phyloP scores from a whole-genome alignment of 2,329 filamentous ascomycete genomes.

The Aspergillus costaricaensis region DNA sequence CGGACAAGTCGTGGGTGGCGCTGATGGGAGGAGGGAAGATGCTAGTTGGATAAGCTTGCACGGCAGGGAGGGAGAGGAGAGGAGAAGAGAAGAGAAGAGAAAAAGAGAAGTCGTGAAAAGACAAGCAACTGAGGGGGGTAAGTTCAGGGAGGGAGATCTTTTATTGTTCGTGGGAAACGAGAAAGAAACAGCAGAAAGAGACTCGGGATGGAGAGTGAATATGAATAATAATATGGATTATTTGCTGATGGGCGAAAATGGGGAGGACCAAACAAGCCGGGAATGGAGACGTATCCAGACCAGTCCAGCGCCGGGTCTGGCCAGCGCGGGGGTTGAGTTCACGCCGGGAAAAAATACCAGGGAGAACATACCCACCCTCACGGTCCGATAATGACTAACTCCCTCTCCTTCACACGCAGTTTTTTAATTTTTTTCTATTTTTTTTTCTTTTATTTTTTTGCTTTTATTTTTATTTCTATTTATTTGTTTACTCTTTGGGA shows the following conservation, averaged over 20 bases:
- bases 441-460: no score
- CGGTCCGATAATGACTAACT: neutral
- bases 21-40: neutral
- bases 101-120: neutral
- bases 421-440: neutral
- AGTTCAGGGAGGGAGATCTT: conserved; percentile 1
- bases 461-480: neutral
- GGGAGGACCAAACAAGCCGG: conserved; percentile 13
- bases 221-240: neutral
- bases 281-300: conserved; percentile 23
- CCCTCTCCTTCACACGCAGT: no score
- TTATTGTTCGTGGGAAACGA: conserved; percentile 1
- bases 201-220: neutral
- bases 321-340: conserved; percentile 24
- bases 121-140: neutral
- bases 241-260: conserved; percentile 10
- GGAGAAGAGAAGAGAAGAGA: neutral
- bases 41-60: neutral
- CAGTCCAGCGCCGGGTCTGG: conserved; percentile 23
- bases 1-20: neutral
- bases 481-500: neutral
- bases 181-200: neutral
- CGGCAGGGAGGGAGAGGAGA: neutral
- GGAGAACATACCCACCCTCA: conserved; percentile 1
- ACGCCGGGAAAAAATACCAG: conserved; percentile 10